Percentiles rank a stretch among this genome's conserved stretches.
These are phyloP conservation scores for Multifurca ochricompacta DNA, from an alignment of 768 basidiomycete species.

Conservation along the genomic window DNA sequence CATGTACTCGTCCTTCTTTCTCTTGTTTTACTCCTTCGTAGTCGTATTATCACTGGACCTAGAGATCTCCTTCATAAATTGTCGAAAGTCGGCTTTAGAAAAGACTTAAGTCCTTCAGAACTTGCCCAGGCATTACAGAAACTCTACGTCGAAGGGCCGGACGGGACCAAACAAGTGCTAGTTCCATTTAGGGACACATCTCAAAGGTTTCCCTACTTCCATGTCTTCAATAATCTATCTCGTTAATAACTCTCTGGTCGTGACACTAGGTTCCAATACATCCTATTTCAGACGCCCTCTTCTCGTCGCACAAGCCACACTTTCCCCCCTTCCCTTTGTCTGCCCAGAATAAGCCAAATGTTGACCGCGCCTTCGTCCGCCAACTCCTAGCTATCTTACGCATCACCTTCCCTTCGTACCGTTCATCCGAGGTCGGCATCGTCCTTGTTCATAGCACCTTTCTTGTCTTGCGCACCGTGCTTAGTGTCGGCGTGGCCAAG, in stretches of 20 bases:
- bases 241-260: background rate
- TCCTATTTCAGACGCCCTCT: constrained; percentile 46
- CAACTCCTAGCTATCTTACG: constrained; percentile 72
- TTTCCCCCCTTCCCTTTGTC: constrained; percentile 52
- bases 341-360: constrained; percentile 45
- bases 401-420: constrained; percentile 57
- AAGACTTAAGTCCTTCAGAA: constrained; percentile 29
- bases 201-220: constrained; percentile 52
- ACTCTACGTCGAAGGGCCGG: constrained; percentile 51
- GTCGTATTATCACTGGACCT: constrained; percentile 16
- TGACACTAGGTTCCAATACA: constrained; percentile 34
- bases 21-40: constrained; percentile 5
- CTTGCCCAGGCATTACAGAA: constrained; percentile 45
- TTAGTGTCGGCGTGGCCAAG: constrained; percentile 81
- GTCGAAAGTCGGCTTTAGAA: background rate
- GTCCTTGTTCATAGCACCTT: constrained; percentile 77
- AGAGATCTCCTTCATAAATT: constrained; percentile 11
- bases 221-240: background rate
- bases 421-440: constrained; percentile 64
- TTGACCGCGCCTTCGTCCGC: constrained; percentile 58
- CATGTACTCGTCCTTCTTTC: constrained; percentile 9
- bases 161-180: constrained; percentile 56
- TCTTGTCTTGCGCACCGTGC: constrained; percentile 74
- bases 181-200: constrained; percentile 57
- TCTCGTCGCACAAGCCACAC: constrained; percentile 39